These are phyloP conservation scores for Hirschioporus abietinus DNA, from an alignment of 768 basidiomycete species.

Conservation along the genomic window DNA sequence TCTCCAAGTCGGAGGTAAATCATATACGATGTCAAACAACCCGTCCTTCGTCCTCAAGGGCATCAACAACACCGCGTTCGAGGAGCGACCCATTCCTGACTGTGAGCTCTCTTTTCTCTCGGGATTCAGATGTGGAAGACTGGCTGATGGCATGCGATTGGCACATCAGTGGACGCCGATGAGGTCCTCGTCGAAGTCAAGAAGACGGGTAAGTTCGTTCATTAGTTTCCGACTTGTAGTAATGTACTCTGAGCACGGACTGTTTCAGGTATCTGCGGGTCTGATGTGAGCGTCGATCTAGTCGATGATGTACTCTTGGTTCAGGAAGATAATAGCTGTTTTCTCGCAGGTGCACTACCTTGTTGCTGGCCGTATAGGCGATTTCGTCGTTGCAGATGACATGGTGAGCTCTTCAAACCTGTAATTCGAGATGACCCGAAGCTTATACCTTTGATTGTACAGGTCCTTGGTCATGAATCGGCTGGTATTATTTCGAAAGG, in stretches of 20 bases:
- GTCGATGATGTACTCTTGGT: not conserved
- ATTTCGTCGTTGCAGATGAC: slow-evolving; percentile 73
- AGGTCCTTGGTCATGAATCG: slow-evolving; percentile 95
- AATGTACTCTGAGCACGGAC: slow-evolving; percentile 7
- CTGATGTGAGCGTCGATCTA: slow-evolving; percentile 51
- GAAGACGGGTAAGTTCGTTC: slow-evolving; percentile 68
- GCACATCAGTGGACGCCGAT: slow-evolving; percentile 49
- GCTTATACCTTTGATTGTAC: slow-evolving; percentile 2
- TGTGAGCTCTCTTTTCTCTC: slow-evolving; percentile 42
- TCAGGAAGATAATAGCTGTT: not conserved
- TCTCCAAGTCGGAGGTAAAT: not conserved
- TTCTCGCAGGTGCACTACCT: slow-evolving; percentile 65
- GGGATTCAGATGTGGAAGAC: not conserved
- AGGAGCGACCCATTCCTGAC: slow-evolving; percentile 70
- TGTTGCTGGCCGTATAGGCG: slow-evolving; percentile 71
- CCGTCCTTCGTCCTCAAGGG: slow-evolving; percentile 73
- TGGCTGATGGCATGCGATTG: not conserved
- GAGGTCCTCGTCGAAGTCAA: slow-evolving; percentile 88
- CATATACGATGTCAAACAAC: slow-evolving; percentile 55
- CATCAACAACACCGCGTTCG: slow-evolving; percentile 64
- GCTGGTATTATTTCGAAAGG: slow-evolving; percentile 72
- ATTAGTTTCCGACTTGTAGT: slow-evolving; percentile 4
- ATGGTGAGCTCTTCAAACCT: slow-evolving; percentile 46
- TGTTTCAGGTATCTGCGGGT: slow-evolving; percentile 78
- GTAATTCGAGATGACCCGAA: not conserved